Evolutionary conservation across 2,329 filamentous ascomycete genomes (phyloP).

Genomic region (Huntiella moniliformis): DNA sequence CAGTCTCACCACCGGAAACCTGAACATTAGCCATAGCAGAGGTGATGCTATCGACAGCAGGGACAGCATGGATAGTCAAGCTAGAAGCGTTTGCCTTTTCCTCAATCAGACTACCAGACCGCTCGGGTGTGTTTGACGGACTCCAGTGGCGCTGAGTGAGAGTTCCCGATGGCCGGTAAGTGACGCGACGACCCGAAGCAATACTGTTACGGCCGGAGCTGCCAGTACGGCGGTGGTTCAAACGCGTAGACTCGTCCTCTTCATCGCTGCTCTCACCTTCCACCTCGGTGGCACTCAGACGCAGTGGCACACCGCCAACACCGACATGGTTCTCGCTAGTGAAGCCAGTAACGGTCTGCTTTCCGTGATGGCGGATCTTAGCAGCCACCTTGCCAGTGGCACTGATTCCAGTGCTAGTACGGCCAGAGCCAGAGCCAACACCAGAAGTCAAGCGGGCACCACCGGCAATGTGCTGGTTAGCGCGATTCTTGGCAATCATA

Average conservation of each 20-base stretch:
- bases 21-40: slow-evolving; percentile 12
- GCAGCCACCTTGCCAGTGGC: slow-evolving; percentile 48
- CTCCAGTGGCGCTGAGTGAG: slow-evolving; percentile 28
- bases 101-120: slow-evolving; percentile 32
- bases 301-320: slow-evolving; percentile 66
- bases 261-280: slow-evolving; percentile 73
- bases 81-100: slow-evolving; percentile 2
- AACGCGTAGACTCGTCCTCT: slow-evolving; percentile 33
- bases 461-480: slow-evolving; percentile 64
- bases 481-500: slow-evolving; percentile 69
- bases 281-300: slow-evolving; percentile 87
- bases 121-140: slow-evolving; percentile 36
- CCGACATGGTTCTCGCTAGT: slow-evolving; percentile 56
- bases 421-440: slow-evolving; percentile 24
- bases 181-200: slow-evolving; percentile 30
- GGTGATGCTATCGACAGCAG: slow-evolving; percentile 2
- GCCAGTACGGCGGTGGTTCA: slow-evolving; percentile 51
- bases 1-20: slow-evolving; percentile 21
- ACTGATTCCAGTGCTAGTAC: slow-evolving; percentile 44
- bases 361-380: slow-evolving; percentile 79
- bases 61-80: slow-evolving; percentile 1
- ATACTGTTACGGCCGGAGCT: slow-evolving; percentile 59
- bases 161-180: slow-evolving; percentile 33
- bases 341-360: slow-evolving; percentile 61
- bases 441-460: slow-evolving; percentile 26